Evolutionary conservation across 805 yeast species (phyloP), one percentile per base, ranked within the genome.

Genomic region (Clavispora asparagi): DNA sequence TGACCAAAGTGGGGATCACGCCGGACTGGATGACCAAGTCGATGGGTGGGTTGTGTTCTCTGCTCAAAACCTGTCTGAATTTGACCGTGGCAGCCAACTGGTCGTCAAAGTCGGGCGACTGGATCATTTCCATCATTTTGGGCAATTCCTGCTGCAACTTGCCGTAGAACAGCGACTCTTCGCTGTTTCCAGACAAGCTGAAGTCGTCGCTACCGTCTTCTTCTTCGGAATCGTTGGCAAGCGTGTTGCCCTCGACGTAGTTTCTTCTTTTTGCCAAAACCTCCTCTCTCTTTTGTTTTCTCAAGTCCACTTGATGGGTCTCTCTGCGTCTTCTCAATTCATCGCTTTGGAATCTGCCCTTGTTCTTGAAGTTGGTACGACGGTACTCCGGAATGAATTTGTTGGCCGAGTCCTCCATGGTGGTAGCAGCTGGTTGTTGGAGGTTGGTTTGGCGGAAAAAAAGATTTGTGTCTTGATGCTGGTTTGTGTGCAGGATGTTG

Each of bases 291-390:
- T 91, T 91, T 51, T 91, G 96, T 73, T 95, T 94, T 72, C 99
- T 81, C 61, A 94, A 77, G 65, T 91, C 98, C 49, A 94, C 95
- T 70, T 92, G 97, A 60, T 92, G 97, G 47, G 87, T 95, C 67
- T 92, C 99, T 68, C 98, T 85, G 66, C 99, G 86, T 68, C 98
- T 90, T 69, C 99, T 87, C 59, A 94, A 81, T 75, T 94, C 99
- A 65, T 94, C 99, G 48, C 89, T 88, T 60, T 87, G 86, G 64
- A 94, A 94, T 63, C 95, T 82, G 53, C 94, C 89, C 66, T 91
- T 88, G 74, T 94, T 92, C 67, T 94, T 94, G 76, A 87, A 94
- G 63, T 85, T 88, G 37, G 97, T 90, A 69, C 97, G 88, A 70
- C 99, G 90, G 69, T 92, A 92, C 69, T 94, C 98, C 40, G 99